A percentile compares a stretch with the other conserved stretches of the same genome.
These are phyloP conservation scores for Neurospora pannonica DNA, from an alignment of 495 filamentous ascomycete species.

Conservation along the genomic window DNA sequence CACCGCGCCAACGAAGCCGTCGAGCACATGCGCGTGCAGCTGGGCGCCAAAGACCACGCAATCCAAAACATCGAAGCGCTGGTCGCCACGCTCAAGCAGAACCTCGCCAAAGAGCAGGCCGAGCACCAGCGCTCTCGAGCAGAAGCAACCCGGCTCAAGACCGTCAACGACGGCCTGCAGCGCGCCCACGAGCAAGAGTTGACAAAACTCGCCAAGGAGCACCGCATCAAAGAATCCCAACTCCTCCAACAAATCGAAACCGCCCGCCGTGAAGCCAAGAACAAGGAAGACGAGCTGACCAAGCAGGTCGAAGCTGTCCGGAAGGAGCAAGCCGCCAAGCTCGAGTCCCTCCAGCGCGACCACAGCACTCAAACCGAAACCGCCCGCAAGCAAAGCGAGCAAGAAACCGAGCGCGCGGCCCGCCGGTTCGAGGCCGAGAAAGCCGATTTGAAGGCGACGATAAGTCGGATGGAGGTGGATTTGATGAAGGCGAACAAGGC, in stretches of 20 bases:
- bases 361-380: background rate
- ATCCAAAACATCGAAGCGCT: constrained; percentile 57
- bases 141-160: constrained; percentile 55
- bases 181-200: constrained; percentile 50
- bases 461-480: constrained; percentile 49
- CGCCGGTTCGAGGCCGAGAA: constrained; percentile 47
- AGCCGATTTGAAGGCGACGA: constrained; percentile 50
- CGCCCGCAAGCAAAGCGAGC: constrained; percentile 24
- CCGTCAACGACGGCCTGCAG: constrained; percentile 63
- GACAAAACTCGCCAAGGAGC: constrained; percentile 18
- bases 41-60: constrained; percentile 54
- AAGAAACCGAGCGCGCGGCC: constrained; percentile 30
- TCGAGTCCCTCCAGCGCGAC: constrained; percentile 16
- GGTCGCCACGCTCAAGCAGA: constrained; percentile 50
- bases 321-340: constrained; percentile 1
- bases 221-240: constrained; percentile 13
- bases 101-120: constrained; percentile 58
- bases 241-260: background rate
- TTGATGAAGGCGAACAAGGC: constrained; percentile 51
- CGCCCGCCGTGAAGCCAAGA: background rate
- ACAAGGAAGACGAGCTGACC: constrained; percentile 24
- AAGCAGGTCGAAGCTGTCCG: constrained; percentile 12
- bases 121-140: constrained; percentile 61
- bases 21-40: constrained; percentile 58
- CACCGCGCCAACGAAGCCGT: constrained; percentile 54